Conservation (phyloP, 176 grass and related monocot species). For the Aegilops speltoides region DNA sequence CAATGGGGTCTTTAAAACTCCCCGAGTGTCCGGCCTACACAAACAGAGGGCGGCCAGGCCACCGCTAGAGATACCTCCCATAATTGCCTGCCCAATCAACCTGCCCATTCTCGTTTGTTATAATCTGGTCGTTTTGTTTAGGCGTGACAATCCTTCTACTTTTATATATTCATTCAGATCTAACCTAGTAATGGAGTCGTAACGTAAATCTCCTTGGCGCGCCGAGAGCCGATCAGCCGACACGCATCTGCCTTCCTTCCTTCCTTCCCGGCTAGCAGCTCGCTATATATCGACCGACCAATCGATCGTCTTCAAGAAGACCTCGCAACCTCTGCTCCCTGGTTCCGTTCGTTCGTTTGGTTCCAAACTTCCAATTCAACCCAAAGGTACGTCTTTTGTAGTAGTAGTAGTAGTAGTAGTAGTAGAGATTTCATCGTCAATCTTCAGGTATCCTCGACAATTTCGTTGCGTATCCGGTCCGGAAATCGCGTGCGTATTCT, state of each 20-base stretch:
- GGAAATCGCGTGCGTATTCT: background rate
- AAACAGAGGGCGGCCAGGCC: background rate
- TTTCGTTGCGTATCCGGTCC: background rate
- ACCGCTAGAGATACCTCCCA: background rate
- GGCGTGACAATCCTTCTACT: background rate
- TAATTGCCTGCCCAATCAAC: background rate
- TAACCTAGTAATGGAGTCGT: background rate
- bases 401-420: too few species aligned
- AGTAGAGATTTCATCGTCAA: background rate
- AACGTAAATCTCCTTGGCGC: background rate
- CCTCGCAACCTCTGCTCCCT: background rate
- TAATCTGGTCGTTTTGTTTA: background rate
- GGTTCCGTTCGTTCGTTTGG: background rate
- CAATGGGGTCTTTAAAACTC: conserved; percentile 2
- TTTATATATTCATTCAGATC: background rate
- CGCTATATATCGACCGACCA: conserved; percentile 10
- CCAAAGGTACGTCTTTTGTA: background rate
- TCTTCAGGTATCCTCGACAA: background rate
- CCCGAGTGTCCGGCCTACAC: background rate
- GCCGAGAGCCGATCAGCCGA: background rate
- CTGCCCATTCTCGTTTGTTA: background rate
- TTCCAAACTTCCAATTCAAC: background rate
- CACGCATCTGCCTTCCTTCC: background rate
- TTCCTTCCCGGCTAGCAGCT: background rate
- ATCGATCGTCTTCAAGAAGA: background rate